Evolutionary conservation across 495 filamentous ascomycete genomes (phyloP), one percentile per base, ranked within the genome.

Genomic region (Aspergillus campestris): DNA sequence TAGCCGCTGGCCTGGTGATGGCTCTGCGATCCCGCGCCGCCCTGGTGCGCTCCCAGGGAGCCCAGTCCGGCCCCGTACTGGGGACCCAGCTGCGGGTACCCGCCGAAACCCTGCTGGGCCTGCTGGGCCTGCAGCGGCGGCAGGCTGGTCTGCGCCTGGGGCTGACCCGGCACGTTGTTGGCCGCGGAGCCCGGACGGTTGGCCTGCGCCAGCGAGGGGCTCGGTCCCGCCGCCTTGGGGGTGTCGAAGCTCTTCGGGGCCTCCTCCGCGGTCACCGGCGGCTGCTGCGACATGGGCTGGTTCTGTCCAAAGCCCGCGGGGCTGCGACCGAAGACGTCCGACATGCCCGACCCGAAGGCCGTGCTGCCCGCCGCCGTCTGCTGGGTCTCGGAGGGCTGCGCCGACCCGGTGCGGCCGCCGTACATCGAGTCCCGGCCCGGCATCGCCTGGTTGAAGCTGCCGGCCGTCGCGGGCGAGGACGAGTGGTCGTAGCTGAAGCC

Each of bases 101-200:
- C 82, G 30, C 82, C 79, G 57, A 88, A 91, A 30, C 72, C 76
- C 55, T 77, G 74, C 55, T 82, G 74, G 34, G 75, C 74, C 60
- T 81, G 78, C 48, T 80, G 78, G 8, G 79, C 81, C 65, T 90
- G 89, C 33, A 85, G 80, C 18, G 85, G 85, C 27, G 86, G 87
- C 37, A 91, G 72, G 29, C 83, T 79, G 38, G 65, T 64, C 52
- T 76, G 73, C 31, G 62, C 67, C 52, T 71, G 66, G 41, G 74
- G 65, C 60, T 88, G 84, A 6, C 75, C 77, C 12, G 79, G 77
- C 10, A 73, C 75, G 49, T 75, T 82, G 64, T 89, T 92, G 10
- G 84, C 82, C 10, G 89, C 87, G 30, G 89, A 94, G 13, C 87
- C 88, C 11, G 89, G 89, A 45, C 89, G 84, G 56, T 72, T 73